Evolutionary conservation across 1,139 yeast genomes (phyloP).

Genomic region (Blastobotrys aristatus): DNA sequence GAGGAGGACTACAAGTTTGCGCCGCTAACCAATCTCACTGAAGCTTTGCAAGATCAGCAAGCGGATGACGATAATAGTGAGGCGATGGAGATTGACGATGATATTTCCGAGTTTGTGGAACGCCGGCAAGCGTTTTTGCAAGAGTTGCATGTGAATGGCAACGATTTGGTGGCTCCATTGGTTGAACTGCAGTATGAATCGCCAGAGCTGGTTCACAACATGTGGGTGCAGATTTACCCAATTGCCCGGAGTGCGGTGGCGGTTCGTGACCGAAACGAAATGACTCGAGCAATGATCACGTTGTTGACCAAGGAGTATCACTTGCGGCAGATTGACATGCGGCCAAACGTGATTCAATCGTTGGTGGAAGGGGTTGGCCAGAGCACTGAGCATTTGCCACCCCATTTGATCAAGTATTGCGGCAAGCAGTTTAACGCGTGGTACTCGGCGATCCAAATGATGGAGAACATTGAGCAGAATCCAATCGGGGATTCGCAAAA

Average conservation of each 20-base stretch:
- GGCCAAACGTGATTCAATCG: conserved; percentile 85
- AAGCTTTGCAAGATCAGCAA: conserved; percentile 10
- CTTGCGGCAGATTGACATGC: conserved; percentile 75
- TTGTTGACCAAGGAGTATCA: conserved; percentile 88
- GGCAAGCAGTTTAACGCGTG: conserved; percentile 88
- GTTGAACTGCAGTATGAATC: conserved; percentile 80
- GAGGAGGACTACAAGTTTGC: conserved; percentile 53
- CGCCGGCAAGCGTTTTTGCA: conserved; percentile 51
- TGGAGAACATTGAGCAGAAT: conserved; percentile 69
- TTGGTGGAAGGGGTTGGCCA: conserved; percentile 71
- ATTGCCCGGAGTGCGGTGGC: conserved; percentile 69
- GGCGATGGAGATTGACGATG: conserved; percentile 16
- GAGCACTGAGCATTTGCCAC: conserved; percentile 73
- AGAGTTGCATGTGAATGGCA: conserved; percentile 45
- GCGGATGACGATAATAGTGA: conserved; percentile 15
- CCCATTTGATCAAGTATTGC: conserved; percentile 84
- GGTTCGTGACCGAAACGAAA: conserved; percentile 74
- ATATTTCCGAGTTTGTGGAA: conserved; percentile 40
- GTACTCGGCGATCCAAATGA: conserved; percentile 79
- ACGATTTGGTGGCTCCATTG: conserved; percentile 62
- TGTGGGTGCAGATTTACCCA: conserved; percentile 86
- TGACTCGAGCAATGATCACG: conserved; percentile 71
- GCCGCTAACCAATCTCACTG: conserved; percentile 14
- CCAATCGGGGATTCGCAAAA: conserved; percentile 61
- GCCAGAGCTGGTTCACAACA: conserved; percentile 70